phyloP scores from a whole-genome alignment of 108 stramenopile genomes.

The Skeletonema menzelii region DNA sequence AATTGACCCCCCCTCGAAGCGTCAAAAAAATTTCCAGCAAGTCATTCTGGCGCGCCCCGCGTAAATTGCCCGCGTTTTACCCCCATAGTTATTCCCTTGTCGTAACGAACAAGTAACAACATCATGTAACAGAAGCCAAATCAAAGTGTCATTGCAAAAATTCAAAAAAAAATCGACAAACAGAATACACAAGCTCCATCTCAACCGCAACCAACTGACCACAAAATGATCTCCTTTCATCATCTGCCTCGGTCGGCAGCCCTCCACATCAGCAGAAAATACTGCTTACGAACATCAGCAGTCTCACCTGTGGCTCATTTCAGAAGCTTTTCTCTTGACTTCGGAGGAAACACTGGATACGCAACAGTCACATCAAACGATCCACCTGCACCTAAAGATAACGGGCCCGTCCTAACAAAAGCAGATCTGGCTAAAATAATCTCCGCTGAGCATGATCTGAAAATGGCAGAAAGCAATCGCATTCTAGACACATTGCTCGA shows the following conservation, averaged over 20 bases:
- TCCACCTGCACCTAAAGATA: background rate
- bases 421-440: background rate
- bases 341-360: background rate
- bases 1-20: too few relatives aligned
- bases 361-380: background rate
- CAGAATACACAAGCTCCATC: background rate
- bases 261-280: background rate
- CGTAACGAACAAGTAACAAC: too few relatives aligned
- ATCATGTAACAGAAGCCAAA: too few relatives aligned
- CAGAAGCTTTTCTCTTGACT: background rate
- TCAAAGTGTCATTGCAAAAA: background rate
- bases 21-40: too few relatives aligned
- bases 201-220: too few relatives aligned
- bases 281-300: background rate
- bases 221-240: background rate
- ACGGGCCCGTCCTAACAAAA: background rate
- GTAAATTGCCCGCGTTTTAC: too few relatives aligned
- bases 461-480: background rate
- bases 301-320: background rate
- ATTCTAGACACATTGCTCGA: background rate
- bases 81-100: too few relatives aligned
- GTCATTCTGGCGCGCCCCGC: too few relatives aligned
- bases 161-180: background rate
- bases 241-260: background rate
- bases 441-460: background rate